Evolutionary conservation across 805 yeast species (phyloP).

Genomic region (Candida manassasensis): DNA sequence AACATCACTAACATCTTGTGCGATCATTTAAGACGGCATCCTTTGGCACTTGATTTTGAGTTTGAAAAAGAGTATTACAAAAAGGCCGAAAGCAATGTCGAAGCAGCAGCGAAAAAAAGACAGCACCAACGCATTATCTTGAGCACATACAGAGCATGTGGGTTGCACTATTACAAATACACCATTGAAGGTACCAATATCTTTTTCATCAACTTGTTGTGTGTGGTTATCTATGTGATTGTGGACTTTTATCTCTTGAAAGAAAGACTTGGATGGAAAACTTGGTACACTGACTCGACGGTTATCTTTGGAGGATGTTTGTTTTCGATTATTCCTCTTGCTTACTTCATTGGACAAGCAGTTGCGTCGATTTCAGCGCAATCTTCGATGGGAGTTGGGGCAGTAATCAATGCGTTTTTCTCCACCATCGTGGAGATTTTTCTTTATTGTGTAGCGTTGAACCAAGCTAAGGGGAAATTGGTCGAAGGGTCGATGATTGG

Average conservation of each 20-base stretch:
- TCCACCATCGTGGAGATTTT: conserved; percentile 93
- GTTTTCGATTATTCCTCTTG: conserved; percentile 84
- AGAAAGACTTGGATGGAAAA: conserved; percentile 32
- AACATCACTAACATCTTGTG: conserved; percentile 65
- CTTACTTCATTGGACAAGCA: conserved; percentile 97
- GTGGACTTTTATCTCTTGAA: conserved; percentile 66
- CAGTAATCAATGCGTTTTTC: conserved; percentile 95
- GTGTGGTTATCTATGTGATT: conserved; percentile 77
- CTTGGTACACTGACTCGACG: conserved; percentile 54
- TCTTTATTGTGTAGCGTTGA: conserved; percentile 84
- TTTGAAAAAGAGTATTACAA: conserved; percentile 48
- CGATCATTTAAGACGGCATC: conserved; percentile 82
- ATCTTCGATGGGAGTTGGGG: conserved; percentile 98
- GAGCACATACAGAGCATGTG: conserved; percentile 90
- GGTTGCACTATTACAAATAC: conserved; percentile 89
- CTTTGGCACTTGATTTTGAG: conserved; percentile 77
- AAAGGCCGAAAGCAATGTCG: conserved; percentile 14
- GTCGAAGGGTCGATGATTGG: conserved; percentile 98
- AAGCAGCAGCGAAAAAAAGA: conserved; percentile 21
- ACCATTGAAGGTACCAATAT: conserved; percentile 96
- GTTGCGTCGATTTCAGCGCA: conserved; percentile 99
- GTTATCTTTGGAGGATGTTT: conserved; percentile 71
- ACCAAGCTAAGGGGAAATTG: conserved; percentile 76
- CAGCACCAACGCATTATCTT: conserved; percentile 62
- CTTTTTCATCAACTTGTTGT: conserved; percentile 79